Percentiles rank a stretch among this genome's conserved stretches.
Evolutionary conservation across 306 rosid genomes (phyloP).

Genomic region (Macrotyloma uniflorum): DNA sequence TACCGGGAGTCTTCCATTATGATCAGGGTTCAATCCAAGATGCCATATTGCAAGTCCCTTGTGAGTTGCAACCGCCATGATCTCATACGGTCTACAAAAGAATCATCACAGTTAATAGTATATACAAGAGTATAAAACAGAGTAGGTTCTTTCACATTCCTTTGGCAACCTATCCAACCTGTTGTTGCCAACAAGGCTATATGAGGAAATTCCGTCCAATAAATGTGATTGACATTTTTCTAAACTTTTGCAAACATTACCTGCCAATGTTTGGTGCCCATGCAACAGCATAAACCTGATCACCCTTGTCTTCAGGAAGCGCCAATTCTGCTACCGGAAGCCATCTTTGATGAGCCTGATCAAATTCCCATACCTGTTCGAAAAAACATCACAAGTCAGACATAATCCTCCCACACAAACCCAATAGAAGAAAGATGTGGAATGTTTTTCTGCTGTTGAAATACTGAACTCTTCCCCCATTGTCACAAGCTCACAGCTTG

Average conservation of each 20-base stretch:
- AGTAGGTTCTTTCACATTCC: neutral
- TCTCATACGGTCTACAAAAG: constrained; percentile 68
- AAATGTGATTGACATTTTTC: constrained; percentile 12
- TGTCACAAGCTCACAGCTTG: neutral
- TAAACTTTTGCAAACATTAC: constrained; percentile 44
- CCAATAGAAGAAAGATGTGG: neutral
- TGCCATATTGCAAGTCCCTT: constrained; percentile 85
- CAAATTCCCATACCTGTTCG: constrained; percentile 92
- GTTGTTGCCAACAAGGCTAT: constrained; percentile 1
- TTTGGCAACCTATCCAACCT: constrained; percentile 20
- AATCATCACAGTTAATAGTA: constrained; percentile 29
- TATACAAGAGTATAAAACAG: neutral
- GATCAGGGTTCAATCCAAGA: constrained; percentile 77
- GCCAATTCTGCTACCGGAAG: constrained; percentile 94
- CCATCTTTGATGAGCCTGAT: constrained; percentile 97
- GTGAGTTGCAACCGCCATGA: constrained; percentile 77
- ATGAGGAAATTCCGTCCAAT: neutral
- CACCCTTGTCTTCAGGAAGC: constrained; percentile 63
- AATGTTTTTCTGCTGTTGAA: neutral
- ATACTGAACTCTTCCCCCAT: constrained; percentile 27
- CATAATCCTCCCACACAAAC: neutral
- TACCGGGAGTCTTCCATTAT: constrained; percentile 73
- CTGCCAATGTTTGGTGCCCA: constrained; percentile 99
- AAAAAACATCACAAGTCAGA: neutral
- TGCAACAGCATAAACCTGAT: constrained; percentile 73